Conservation (phyloP, 179 eudicot species). For the Carnegiea gigantea region DNA sequence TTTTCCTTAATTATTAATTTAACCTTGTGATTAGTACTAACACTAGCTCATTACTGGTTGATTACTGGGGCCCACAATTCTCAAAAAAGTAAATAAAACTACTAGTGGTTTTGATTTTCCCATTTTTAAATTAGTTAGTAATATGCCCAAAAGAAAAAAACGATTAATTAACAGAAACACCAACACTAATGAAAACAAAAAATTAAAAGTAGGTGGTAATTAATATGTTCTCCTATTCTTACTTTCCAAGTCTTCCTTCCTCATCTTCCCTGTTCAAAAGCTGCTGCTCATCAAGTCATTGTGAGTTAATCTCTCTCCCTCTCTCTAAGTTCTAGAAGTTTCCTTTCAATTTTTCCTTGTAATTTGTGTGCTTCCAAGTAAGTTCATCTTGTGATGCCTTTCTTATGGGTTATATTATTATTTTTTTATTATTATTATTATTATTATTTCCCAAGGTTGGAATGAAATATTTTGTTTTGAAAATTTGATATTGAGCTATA, state of each 20-base stretch:
- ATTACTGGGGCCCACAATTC: not conserved
- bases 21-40: not conserved
- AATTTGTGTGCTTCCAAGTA: too few relatives aligned
- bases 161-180: not conserved
- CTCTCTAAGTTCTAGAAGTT: not conserved
- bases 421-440: not conserved
- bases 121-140: not conserved
- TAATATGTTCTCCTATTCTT: not conserved
- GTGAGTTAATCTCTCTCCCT: conserved; percentile 3
- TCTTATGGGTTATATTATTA: not conserved
- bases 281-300: not conserved
- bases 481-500: too few relatives aligned
- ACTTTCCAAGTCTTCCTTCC: not conserved
- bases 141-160: not conserved
- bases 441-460: not conserved
- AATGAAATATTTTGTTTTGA: not conserved
- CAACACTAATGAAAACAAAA: not conserved
- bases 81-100: not conserved
- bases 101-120: not conserved
- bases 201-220: not conserved
- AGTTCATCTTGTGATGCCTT: not conserved
- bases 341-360: not conserved
- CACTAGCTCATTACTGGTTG: not conserved
- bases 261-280: conserved; percentile 1
- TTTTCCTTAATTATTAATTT: not conserved